These are phyloP conservation scores for Globisporangium recalcitrans DNA, from an alignment of 352 stramenopile species.

Conservation along the genomic window DNA sequence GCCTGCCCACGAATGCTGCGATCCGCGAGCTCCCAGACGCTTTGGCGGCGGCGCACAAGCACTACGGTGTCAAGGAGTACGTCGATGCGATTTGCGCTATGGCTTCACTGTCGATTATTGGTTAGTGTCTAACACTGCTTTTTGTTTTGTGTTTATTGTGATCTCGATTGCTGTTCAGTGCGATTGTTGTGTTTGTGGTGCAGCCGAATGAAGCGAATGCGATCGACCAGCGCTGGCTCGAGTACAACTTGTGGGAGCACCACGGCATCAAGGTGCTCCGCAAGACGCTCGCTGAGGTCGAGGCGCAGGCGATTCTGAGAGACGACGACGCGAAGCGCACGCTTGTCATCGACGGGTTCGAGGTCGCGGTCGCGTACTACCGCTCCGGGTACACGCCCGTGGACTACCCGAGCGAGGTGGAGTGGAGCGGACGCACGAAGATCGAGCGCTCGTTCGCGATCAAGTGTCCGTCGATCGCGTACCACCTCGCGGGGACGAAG, in stretches of 20 bases:
- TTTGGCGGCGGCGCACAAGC: constrained; percentile 57
- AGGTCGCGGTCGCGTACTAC: constrained; percentile 95
- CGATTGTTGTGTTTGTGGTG: constrained; percentile 89
- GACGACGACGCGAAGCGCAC: constrained; percentile 35
- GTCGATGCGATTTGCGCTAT: constrained; percentile 10
- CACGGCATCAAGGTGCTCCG: constrained; percentile 77
- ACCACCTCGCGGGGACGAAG: constrained; percentile 97
- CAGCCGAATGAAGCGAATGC: constrained; percentile 86
- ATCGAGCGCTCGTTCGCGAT: constrained; percentile 91
- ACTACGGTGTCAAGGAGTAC: constrained; percentile 69
- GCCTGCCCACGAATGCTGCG: constrained; percentile 61
- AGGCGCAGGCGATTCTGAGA: constrained; percentile 30
- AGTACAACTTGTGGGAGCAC: constrained; percentile 89
- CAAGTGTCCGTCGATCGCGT: constrained; percentile 95
- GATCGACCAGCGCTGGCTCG: constrained; percentile 91
- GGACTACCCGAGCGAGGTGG: constrained; percentile 90
- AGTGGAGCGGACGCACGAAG: constrained; percentile 87
- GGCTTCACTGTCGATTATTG: not conserved
- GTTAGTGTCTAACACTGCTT: too few species aligned
- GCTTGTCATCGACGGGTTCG: constrained; percentile 53
- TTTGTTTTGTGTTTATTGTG: too few species aligned
- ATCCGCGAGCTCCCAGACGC: constrained; percentile 61
- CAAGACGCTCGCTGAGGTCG: constrained; percentile 66
- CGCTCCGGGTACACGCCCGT: constrained; percentile 94
- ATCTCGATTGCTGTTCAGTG: constrained; percentile 34